Evolutionary conservation across 768 basidiomycete genomes (phyloP).

Genomic region (Xerocomellus amylosporus): DNA sequence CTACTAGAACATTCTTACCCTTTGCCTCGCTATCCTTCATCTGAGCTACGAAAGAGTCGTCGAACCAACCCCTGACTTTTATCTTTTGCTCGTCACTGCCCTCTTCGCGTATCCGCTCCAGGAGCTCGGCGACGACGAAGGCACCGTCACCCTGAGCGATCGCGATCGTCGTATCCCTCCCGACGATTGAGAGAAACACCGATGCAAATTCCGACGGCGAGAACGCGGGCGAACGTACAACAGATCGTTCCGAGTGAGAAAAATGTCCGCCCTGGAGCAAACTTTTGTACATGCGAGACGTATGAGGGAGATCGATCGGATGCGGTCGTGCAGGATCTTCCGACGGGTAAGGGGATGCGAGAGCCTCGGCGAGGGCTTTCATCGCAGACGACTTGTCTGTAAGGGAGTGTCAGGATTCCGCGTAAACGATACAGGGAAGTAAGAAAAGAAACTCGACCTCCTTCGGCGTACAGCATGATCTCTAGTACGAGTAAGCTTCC

Average conservation of each 20-base stretch:
- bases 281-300: conserved; percentile 82
- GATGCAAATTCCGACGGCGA: conserved; percentile 58
- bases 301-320: conserved; percentile 77
- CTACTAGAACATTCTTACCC: conserved; percentile 68
- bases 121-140: conserved; percentile 73
- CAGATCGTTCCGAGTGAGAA: conserved; percentile 53
- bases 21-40: conserved; percentile 59
- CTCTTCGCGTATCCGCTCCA: conserved; percentile 53
- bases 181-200: conserved; percentile 53
- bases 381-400: conserved; percentile 71
- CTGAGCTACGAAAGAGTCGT: conserved; percentile 40
- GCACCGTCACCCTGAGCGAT: conserved; percentile 65
- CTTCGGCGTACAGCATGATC: conserved; percentile 80
- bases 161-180: conserved; percentile 46
- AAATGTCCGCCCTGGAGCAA: conserved; percentile 91
- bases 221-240: conserved; percentile 55
- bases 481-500: conserved; percentile 78
- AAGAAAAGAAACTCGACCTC: conserved; percentile 52
- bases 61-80: conserved; percentile 60
- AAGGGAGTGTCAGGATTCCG: background rate
- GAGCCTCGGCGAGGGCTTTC: conserved; percentile 55
- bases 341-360: conserved; percentile 57
- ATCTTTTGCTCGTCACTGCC: conserved; percentile 39
- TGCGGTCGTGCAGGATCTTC: conserved; percentile 50
- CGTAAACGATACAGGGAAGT: background rate